phyloP scores from a whole-genome alignment of 768 basidiomycete species.

The Lanmaoa rubissima region DNA sequence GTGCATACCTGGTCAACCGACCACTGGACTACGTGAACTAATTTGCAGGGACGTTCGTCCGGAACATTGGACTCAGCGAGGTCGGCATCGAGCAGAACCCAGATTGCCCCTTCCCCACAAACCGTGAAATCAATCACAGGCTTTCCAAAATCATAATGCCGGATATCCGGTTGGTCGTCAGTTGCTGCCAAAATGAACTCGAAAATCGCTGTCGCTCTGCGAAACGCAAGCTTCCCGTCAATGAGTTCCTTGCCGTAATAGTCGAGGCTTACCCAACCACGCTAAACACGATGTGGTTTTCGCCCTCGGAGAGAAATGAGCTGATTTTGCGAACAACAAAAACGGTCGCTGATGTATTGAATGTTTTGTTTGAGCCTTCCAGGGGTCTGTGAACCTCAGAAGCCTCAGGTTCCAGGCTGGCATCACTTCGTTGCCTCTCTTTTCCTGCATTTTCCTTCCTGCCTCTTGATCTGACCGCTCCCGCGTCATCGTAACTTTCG shows the following conservation, averaged over 20 bases:
- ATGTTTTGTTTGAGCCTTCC: constrained; percentile 16
- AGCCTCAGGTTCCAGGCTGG: constrained; percentile 24
- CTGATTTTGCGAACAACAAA: constrained; percentile 60
- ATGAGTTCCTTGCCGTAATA: background rate
- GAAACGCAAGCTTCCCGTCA: constrained; percentile 2
- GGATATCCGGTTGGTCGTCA: constrained; percentile 27
- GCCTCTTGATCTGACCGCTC: constrained; percentile 15
- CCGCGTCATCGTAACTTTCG: constrained; percentile 27
- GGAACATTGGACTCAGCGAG: constrained; percentile 29
- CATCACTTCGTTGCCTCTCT: constrained; percentile 23
- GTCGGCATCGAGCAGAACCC: constrained; percentile 50
- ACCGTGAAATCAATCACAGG: constrained; percentile 63
- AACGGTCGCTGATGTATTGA: constrained; percentile 35
- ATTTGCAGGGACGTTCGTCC: constrained; percentile 14
- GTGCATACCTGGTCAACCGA: constrained; percentile 39
- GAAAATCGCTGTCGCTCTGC: constrained; percentile 71
- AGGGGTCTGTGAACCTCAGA: background rate
- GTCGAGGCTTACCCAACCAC: constrained; percentile 61
- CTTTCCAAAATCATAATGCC: constrained; percentile 47
- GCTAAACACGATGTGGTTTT: constrained; percentile 56
- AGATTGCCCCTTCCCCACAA: constrained; percentile 36
- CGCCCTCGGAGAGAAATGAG: constrained; percentile 39
- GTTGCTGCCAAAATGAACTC: constrained; percentile 36
- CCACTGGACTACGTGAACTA: constrained; percentile 35
- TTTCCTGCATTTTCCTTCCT: constrained; percentile 17